phyloP scores from a whole-genome alignment of 495 filamentous ascomycete genomes.

The Delitschia confertaspora region DNA sequence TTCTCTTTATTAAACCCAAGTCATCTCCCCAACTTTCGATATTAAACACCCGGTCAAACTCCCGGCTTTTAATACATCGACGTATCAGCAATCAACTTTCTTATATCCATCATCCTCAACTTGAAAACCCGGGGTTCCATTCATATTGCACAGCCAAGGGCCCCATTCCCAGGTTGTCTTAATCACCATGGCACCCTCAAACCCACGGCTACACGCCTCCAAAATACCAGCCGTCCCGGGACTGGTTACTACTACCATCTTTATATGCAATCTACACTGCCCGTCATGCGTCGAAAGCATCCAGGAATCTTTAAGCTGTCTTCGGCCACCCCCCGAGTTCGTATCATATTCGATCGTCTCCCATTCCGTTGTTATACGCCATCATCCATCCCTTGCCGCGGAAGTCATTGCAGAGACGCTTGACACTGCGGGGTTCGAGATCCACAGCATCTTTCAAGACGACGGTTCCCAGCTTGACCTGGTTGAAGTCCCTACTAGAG shows the following conservation, averaged over 20 bases:
- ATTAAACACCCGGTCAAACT: conserved; percentile 14
- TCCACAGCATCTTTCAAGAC: conserved; percentile 30
- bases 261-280: conserved; percentile 51
- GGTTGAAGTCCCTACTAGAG: conserved; percentile 10
- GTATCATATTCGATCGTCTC: conserved; percentile 51
- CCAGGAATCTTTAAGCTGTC: conserved; percentile 39
- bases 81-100: conserved; percentile 8
- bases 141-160: too few species aligned
- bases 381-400: conserved; percentile 17
- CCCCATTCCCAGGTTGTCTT: neutral
- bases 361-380: conserved; percentile 41
- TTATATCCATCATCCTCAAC: neutral
- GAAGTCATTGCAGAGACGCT: conserved; percentile 24
- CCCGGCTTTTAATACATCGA: conserved; percentile 3
- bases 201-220: neutral
- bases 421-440: conserved; percentile 26
- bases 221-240: conserved; percentile 1
- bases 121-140: too few species aligned
- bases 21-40: conserved; percentile 5
- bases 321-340: conserved; percentile 38
- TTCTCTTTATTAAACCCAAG: too few species aligned
- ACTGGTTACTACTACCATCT: conserved; percentile 26
- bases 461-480: neutral
- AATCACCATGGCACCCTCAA: conserved; percentile 7
- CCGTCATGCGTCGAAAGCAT: conserved; percentile 52